Conservation (phyloP, 345 rosid genomes). For the Physaria fendleri region DNA sequence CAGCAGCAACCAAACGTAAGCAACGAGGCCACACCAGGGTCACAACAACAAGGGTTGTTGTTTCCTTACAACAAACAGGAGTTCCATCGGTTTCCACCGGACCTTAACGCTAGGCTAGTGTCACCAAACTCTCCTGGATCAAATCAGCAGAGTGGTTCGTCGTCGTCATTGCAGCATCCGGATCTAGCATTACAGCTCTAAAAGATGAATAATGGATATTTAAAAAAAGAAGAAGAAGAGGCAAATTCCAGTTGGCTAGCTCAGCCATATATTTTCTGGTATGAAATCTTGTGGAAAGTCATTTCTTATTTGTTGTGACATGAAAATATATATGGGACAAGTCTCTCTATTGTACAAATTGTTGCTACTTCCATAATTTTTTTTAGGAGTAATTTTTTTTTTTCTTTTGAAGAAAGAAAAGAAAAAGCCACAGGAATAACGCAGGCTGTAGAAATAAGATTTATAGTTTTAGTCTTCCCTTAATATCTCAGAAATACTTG, state of each 20-base stretch:
- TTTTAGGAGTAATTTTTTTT: slow-evolving; percentile 19
- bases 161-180: slow-evolving; percentile 69
- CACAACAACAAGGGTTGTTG: slow-evolving; percentile 24
- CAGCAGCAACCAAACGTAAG: slow-evolving; percentile 16
- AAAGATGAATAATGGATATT: slow-evolving; percentile 38
- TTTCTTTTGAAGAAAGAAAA: background rate
- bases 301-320: slow-evolving; percentile 24
- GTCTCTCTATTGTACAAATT: slow-evolving; percentile 31
- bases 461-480: slow-evolving; percentile 1
- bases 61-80: slow-evolving; percentile 39
- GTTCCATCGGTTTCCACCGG: slow-evolving; percentile 43
- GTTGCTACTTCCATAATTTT: slow-evolving; percentile 23
- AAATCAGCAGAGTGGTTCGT: slow-evolving; percentile 51
- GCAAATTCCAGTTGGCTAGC: slow-evolving; percentile 23
- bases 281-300: too few species aligned
- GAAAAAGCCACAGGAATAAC: slow-evolving; percentile 12
- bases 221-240: slow-evolving; percentile 11
- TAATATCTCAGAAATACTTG: background rate
- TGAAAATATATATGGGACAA: slow-evolving; percentile 25
- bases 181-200: slow-evolving; percentile 88
- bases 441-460: slow-evolving; percentile 26
- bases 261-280: slow-evolving; percentile 21
- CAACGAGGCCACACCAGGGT: slow-evolving; percentile 2
- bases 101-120: slow-evolving; percentile 58
- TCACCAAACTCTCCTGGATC: slow-evolving; percentile 61